Percentiles rank a stretch among this genome's conserved stretches.
These are phyloP conservation scores for Piloderma croceum DNA, from an alignment of 768 basidiomycete genomes.

Conservation along the genomic window DNA sequence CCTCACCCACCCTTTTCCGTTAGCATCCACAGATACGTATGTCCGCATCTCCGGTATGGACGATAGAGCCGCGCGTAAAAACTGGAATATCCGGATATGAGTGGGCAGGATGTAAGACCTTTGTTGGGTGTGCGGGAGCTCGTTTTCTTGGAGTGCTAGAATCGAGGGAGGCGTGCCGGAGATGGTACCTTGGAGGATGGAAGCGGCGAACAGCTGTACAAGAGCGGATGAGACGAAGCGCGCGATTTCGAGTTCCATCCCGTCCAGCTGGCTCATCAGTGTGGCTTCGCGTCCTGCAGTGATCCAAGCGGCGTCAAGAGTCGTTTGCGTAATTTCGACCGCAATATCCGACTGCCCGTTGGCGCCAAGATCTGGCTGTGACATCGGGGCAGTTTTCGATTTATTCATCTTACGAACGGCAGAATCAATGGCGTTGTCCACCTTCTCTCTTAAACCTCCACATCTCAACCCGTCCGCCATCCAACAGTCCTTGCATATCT, in stretches of 20 bases:
- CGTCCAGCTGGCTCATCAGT: slow-evolving; percentile 22
- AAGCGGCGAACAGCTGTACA: slow-evolving; percentile 34
- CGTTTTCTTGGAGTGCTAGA: slow-evolving; percentile 54
- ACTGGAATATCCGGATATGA: slow-evolving; percentile 49
- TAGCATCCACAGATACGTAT: slow-evolving; percentile 36
- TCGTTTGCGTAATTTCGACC: slow-evolving; percentile 29
- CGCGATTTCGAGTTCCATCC: slow-evolving; percentile 54
- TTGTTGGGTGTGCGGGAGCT: slow-evolving; percentile 38
- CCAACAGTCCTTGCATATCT: slow-evolving; percentile 43
- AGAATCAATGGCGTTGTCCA: slow-evolving; percentile 34
- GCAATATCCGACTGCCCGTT: slow-evolving; percentile 14
- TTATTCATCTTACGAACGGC: slow-evolving; percentile 25
- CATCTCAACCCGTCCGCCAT: slow-evolving; percentile 27
- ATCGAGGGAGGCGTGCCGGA: slow-evolving; percentile 37
- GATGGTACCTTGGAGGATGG: slow-evolving; percentile 4
- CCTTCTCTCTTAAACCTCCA: slow-evolving; percentile 25
- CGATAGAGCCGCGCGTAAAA: slow-evolving; percentile 37
- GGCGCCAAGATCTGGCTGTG: slow-evolving; percentile 16
- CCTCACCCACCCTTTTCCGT: no score
- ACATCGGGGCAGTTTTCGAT: slow-evolving; percentile 16
- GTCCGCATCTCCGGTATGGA: slow-evolving; percentile 16
- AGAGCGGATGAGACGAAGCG: slow-evolving; percentile 50
- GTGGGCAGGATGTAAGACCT: slow-evolving; percentile 48
- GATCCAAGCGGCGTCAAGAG: slow-evolving; percentile 44
- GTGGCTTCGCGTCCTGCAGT: slow-evolving; percentile 28